These are phyloP conservation scores for Acephala macrosclerotiorum DNA, from an alignment of 2,329 filamentous ascomycete genomes.

Conservation along the genomic window DNA sequence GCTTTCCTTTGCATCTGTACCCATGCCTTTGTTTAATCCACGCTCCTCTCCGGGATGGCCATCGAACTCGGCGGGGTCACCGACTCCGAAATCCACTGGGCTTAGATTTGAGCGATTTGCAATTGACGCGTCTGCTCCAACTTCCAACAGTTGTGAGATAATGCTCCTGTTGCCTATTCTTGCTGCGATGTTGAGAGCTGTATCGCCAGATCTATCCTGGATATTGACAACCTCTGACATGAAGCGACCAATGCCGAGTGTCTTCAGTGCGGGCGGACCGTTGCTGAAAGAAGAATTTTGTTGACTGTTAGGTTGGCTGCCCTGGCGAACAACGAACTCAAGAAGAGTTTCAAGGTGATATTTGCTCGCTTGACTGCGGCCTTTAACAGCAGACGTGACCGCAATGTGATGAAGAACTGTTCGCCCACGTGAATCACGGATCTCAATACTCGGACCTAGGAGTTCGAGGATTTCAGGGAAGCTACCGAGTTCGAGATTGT, in stretches of 20 bases:
- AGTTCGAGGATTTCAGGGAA: slow-evolving; percentile 92
- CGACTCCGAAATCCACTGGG: slow-evolving; percentile 94
- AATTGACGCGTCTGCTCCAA: slow-evolving; percentile 92
- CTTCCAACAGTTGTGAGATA: slow-evolving; percentile 94
- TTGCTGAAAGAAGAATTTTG: slow-evolving; percentile 41
- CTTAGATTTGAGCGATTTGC: slow-evolving; percentile 88
- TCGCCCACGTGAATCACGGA: slow-evolving; percentile 86
- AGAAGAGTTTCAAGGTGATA: slow-evolving; percentile 96
- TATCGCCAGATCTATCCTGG: slow-evolving; percentile 92
- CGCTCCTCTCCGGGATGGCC: slow-evolving; percentile 54
- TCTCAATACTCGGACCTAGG: slow-evolving; percentile 87
- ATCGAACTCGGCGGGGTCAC: slow-evolving; percentile 61
- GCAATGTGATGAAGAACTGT: slow-evolving; percentile 97
- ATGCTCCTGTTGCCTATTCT: slow-evolving; percentile 93
- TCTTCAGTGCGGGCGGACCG: slow-evolving; percentile 32
- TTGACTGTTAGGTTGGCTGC: slow-evolving; percentile 66
- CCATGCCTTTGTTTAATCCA: slow-evolving; percentile 53
- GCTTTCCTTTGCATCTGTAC: slow-evolving; percentile 70
- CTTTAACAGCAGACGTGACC: slow-evolving; percentile 93
- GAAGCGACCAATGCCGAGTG: slow-evolving; percentile 87
- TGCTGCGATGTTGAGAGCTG: slow-evolving; percentile 91
- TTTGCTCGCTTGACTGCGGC: slow-evolving; percentile 86
- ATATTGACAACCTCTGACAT: slow-evolving; percentile 98
- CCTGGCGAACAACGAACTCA: slow-evolving; percentile 92
- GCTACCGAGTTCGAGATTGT: slow-evolving; percentile 88